Evolutionary conservation across 805 yeast genomes (phyloP).

Genomic region (Hanseniaspora meyeri): DNA sequence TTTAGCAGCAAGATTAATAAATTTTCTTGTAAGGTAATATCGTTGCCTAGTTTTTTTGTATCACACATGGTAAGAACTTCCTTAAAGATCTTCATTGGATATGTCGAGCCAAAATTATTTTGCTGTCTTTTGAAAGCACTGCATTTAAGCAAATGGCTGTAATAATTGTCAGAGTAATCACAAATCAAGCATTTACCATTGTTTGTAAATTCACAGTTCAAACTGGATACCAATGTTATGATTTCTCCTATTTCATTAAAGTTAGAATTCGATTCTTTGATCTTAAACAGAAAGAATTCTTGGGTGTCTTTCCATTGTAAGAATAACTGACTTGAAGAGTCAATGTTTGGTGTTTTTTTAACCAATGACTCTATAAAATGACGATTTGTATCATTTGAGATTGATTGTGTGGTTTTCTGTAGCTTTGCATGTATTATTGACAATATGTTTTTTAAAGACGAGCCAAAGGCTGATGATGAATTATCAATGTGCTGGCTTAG

Average conservation of each 20-base stretch:
- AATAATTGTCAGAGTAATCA: conserved; percentile 10
- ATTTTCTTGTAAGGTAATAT: neutral
- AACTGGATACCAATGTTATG: neutral
- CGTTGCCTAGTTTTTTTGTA: neutral
- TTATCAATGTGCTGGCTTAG: no score
- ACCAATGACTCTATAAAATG: neutral
- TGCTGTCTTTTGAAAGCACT: conserved; percentile 1
- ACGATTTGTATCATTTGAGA: no score
- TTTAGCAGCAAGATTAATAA: neutral
- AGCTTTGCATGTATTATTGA: neutral
- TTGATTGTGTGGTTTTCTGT: neutral
- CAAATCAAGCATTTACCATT: conserved; percentile 5
- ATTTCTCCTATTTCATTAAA: neutral
- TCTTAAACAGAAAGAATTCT: conserved; percentile 1
- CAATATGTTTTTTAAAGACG: neutral
- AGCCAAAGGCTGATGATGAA: neutral
- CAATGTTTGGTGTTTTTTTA: neutral
- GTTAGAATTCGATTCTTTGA: neutral
- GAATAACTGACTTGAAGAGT: neutral
- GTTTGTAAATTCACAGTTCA: conserved; percentile 9
- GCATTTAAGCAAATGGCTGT: neutral
- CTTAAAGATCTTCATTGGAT: neutral
- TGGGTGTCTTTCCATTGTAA: neutral
- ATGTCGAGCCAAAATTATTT: neutral
- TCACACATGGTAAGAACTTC: neutral